These are phyloP conservation scores for Eucalyptus erythrocorys DNA, from an alignment of 345 rosid species.

Conservation along the genomic window DNA sequence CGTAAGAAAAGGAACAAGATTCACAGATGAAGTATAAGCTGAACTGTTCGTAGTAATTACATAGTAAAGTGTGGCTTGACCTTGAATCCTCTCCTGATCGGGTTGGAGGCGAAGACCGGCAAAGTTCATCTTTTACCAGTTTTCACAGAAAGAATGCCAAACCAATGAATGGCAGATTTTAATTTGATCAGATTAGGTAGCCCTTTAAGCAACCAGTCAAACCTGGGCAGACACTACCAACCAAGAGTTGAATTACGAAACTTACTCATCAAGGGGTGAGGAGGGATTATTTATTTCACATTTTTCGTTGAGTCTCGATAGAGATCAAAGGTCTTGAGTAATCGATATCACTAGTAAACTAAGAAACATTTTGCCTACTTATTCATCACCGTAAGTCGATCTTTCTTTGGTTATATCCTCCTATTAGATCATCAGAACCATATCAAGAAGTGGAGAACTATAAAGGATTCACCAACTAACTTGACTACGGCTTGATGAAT, in stretches of 20 bases:
- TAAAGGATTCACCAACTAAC: neutral
- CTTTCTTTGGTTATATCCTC: neutral
- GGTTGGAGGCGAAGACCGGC: neutral
- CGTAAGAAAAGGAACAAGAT: neutral
- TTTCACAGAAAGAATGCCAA: neutral
- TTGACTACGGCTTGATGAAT: neutral
- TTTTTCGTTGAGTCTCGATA: accelerated
- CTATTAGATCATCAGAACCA: neutral
- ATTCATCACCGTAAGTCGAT: neutral
- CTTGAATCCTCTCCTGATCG: neutral
- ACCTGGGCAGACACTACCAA: neutral
- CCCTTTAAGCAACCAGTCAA: neutral
- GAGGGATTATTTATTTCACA: neutral
- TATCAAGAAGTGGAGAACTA: neutral
- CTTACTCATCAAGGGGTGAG: neutral
- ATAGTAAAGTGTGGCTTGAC: neutral
- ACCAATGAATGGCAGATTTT: neutral
- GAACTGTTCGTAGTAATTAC: neutral
- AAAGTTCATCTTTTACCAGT: neutral
- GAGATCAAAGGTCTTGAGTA: neutral
- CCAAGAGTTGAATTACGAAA: no score
- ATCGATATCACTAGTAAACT: neutral
- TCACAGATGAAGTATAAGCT: neutral
- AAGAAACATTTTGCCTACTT: neutral
- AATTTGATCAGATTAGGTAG: neutral